Conservation (phyloP, 352 stramenopile species). For the Pythium oligandrum region DNA sequence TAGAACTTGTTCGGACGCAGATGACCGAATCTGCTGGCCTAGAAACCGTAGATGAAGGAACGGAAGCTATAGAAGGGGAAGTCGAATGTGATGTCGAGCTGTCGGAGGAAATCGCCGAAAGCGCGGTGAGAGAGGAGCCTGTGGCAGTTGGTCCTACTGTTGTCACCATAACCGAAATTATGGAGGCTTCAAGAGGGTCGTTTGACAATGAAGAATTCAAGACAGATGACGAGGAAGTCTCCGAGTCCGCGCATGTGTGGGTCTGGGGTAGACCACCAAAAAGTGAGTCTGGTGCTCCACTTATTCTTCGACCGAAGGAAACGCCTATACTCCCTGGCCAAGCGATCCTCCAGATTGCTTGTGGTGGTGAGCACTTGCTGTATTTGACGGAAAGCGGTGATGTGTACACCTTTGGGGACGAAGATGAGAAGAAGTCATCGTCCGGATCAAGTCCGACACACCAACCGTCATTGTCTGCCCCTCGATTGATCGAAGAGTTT, state of each 20-base stretch:
- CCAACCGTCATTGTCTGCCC: slow-evolving; percentile 32
- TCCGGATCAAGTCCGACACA: slow-evolving; percentile 5
- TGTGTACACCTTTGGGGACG: slow-evolving; percentile 74
- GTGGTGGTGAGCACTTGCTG: slow-evolving; percentile 68
- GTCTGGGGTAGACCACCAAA: slow-evolving; percentile 68
- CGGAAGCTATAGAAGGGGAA: neutral
- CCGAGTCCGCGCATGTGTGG: slow-evolving; percentile 26
- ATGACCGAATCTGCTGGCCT: neutral
- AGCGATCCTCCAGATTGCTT: slow-evolving; percentile 68
- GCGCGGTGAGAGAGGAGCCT: too few relatives aligned
- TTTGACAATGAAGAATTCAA: slow-evolving; percentile 1
- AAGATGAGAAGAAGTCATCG: slow-evolving; percentile 44
- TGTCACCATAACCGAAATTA: neutral
- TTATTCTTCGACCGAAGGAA: slow-evolving; percentile 66
- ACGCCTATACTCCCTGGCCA: slow-evolving; percentile 48
- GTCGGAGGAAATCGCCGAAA: neutral
- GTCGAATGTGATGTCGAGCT: neutral
- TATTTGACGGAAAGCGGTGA: slow-evolving; percentile 74
- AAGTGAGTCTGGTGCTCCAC: slow-evolving; percentile 36
- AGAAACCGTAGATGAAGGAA: slow-evolving; percentile 2
- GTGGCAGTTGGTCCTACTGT: too few relatives aligned
- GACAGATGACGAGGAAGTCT: slow-evolving; percentile 12
- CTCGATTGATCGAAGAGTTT: slow-evolving; percentile 73
- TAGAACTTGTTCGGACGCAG: slow-evolving; percentile 25
- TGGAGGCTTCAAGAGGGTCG: too few relatives aligned